Conservation (phyloP, 2,329 filamentous ascomycete genomes). For the Xylaria sp. region DNA sequence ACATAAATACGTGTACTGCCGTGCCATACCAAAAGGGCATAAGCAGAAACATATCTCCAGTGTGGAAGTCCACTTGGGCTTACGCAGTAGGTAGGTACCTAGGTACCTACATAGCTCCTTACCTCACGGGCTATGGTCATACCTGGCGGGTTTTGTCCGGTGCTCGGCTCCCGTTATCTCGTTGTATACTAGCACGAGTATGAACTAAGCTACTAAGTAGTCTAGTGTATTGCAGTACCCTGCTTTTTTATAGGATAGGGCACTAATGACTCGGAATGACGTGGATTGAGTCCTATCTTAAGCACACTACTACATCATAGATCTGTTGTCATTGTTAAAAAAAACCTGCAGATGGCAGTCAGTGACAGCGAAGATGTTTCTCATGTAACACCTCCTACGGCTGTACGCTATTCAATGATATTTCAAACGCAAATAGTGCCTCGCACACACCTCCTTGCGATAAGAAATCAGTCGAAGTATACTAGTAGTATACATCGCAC, state of each 20-base stretch:
- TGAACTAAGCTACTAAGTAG: too few relatives aligned
- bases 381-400: background rate
- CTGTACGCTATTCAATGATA: background rate
- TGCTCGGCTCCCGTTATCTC: slow-evolving; percentile 5
- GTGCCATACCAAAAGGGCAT: slow-evolving; percentile 1
- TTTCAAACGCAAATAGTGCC: background rate
- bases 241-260: slow-evolving; percentile 6
- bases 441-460: background rate
- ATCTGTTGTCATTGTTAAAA: background rate
- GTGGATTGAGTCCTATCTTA: background rate
- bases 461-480: background rate
- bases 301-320: background rate
- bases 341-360: background rate
- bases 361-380: background rate
- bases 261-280: slow-evolving; percentile 26
- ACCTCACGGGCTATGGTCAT: too few relatives aligned
- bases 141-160: slow-evolving; percentile 2
- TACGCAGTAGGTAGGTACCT: too few relatives aligned
- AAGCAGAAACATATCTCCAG: background rate
- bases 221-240: too few relatives aligned
- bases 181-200: too few relatives aligned
- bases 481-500: too few relatives aligned
- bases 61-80: slow-evolving; percentile 9
- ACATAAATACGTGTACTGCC: slow-evolving; percentile 4
- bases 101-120: too few relatives aligned